These are phyloP conservation scores for Plenodomus biglobosus DNA, from an alignment of 2,329 filamentous ascomycete genomes.

Conservation along the genomic window DNA sequence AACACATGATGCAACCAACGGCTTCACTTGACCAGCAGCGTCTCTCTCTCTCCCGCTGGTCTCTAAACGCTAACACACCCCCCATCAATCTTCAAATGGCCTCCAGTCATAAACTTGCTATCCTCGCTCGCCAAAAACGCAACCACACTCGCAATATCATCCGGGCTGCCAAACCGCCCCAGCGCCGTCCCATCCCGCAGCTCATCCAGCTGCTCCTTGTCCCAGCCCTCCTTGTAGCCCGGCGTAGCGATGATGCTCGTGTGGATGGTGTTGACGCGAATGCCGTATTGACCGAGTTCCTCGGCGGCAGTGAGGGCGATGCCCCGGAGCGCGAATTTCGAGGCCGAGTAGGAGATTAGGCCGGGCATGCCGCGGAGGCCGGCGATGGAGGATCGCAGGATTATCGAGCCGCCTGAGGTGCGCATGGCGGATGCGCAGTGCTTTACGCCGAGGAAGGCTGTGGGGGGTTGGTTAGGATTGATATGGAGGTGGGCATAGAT, in stretches of 20 bases:
- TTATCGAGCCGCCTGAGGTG: constrained; percentile 42
- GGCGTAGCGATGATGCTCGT: constrained; percentile 44
- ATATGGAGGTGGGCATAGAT: too few species aligned
- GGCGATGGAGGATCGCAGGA: constrained; percentile 45
- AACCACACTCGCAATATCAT: constrained; percentile 45
- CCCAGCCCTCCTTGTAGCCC: constrained; percentile 42
- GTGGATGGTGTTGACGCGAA: constrained; percentile 48
- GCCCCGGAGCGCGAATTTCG: constrained; percentile 44
- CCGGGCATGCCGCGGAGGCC: constrained; percentile 44
- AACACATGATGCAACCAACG: too few species aligned
- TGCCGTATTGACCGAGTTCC: constrained; percentile 43
- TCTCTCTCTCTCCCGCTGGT: constrained; percentile 19
- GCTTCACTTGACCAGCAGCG: background rate
- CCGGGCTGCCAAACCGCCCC: constrained; percentile 41
- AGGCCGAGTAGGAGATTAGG: constrained; percentile 41
- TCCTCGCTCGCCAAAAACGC: constrained; percentile 45
- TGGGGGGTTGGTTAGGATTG: background rate
- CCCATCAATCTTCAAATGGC: constrained; percentile 39
- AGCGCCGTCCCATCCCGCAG: constrained; percentile 39
- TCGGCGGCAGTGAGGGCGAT: constrained; percentile 45
- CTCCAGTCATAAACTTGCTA: constrained; percentile 45
- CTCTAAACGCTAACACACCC: constrained; percentile 33
- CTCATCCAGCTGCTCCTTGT: constrained; percentile 38
- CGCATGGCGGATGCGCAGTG: constrained; percentile 41
- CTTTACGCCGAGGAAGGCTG: constrained; percentile 45